These are phyloP conservation scores for Syzygium malaccense DNA, from an alignment of 441 rosid species.

Conservation along the genomic window DNA sequence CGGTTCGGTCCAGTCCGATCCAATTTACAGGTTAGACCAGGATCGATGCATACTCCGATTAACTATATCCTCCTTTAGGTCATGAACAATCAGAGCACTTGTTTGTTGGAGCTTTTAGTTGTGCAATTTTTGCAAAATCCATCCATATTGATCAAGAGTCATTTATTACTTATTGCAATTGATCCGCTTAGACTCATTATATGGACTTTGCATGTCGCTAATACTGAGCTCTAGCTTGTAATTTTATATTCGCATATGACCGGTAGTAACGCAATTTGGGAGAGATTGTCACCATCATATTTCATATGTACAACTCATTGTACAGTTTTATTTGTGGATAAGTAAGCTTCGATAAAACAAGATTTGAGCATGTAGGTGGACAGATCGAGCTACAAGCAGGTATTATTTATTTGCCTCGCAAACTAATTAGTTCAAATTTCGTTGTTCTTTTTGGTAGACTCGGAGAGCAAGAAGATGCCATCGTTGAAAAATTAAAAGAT, in stretches of 20 bases:
- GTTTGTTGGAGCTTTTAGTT: background rate
- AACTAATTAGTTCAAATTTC: too few relatives aligned
- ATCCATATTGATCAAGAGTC: background rate
- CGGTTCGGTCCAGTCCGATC: too few relatives aligned
- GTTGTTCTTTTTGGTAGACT: background rate
- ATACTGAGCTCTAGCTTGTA: background rate
- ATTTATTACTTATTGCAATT: background rate
- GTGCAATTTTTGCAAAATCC: background rate
- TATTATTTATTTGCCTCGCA: background rate
- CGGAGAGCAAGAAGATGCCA: background rate
- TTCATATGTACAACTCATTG: background rate
- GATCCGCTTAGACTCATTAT: rapidly evolving
- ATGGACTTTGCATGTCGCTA: background rate
- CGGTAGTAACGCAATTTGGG: background rate
- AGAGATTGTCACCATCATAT: background rate
- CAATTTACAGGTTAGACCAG: rapidly evolving
- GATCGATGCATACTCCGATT: background rate
- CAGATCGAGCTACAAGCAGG: background rate
- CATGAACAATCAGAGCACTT: rapidly evolving
- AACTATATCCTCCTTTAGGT: background rate
- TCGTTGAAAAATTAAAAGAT: background rate
- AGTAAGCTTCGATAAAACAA: background rate
- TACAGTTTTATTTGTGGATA: background rate
- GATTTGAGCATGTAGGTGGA: too few relatives aligned
- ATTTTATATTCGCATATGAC: background rate